Evolutionary conservation across 352 stramenopile species (phyloP).

Genomic region (Globisporangium splendens): DNA sequence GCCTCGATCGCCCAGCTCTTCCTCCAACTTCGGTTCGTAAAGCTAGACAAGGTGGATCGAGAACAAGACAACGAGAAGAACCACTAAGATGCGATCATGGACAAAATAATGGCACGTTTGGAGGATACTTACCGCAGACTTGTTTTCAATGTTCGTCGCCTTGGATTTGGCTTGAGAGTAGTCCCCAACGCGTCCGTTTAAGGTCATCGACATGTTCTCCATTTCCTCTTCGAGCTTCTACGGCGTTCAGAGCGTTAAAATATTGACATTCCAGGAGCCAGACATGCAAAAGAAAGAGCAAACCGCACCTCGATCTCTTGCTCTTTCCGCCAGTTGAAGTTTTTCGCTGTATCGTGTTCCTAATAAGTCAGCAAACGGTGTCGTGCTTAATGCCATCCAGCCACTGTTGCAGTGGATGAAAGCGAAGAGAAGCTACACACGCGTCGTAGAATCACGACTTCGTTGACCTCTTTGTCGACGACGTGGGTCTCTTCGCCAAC

Average conservation of each 20-base stretch:
- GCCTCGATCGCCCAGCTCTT: conserved; percentile 61
- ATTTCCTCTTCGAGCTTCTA: conserved; percentile 76
- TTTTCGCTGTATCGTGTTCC: conserved; percentile 68
- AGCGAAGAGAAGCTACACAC: conserved; percentile 18
- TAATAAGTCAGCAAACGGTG: conserved; percentile 14
- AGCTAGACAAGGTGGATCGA: conserved; percentile 47
- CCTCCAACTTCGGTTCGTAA: conserved; percentile 76
- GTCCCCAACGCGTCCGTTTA: conserved; percentile 61
- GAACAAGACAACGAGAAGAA: too few species aligned
- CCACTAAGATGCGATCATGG: background rate
- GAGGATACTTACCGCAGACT: conserved; percentile 41
- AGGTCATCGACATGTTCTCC: conserved; percentile 65
- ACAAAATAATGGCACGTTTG: background rate
- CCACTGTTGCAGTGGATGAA: background rate
- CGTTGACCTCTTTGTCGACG: conserved; percentile 77
- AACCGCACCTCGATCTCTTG: conserved; percentile 54
- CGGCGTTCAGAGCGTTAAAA: background rate
- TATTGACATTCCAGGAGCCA: background rate
- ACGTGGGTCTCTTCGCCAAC: conserved; percentile 77
- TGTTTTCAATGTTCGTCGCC: conserved; percentile 73
- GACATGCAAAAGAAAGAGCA: background rate
- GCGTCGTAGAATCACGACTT: conserved; percentile 58
- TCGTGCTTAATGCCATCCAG: conserved; percentile 2
- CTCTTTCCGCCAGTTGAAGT: conserved; percentile 66
- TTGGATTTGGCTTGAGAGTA: conserved; percentile 53